phyloP scores from a whole-genome alignment of 495 filamentous ascomycete genomes.

The Cercophora scortea region DNA sequence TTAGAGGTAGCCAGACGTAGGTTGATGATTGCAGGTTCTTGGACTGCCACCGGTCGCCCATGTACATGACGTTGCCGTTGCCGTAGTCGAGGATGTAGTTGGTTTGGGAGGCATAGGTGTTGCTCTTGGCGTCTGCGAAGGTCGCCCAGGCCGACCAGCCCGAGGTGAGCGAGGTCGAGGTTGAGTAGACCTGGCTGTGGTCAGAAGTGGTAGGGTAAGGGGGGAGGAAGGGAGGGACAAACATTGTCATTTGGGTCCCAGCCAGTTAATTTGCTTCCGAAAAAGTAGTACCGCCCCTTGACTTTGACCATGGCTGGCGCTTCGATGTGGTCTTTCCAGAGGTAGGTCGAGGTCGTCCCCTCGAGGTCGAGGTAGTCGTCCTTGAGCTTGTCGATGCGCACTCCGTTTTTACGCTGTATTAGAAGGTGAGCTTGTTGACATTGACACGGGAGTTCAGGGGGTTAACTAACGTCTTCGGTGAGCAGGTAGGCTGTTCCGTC shows the following conservation, averaged over 20 bases:
- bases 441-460: conserved; percentile 7
- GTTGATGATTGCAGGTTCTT: conserved; percentile 51
- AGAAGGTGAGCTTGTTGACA: neutral
- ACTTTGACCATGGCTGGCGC: conserved; percentile 36
- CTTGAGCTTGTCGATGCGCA: conserved; percentile 43
- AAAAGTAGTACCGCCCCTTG: conserved; percentile 30
- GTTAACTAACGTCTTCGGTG: conserved; percentile 49
- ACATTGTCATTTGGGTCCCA: conserved; percentile 57
- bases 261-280: conserved; percentile 31
- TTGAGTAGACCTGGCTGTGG: conserved; percentile 18
- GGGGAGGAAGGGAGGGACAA: too few species aligned
- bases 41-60: conserved; percentile 59
- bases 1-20: conserved; percentile 61
- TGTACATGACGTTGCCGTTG: conserved; percentile 44
- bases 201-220: too few species aligned
- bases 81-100: conserved; percentile 41
- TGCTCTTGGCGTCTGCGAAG: conserved; percentile 46
- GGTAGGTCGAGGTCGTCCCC: conserved; percentile 6
- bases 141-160: conserved; percentile 52
- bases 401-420: conserved; percentile 38
- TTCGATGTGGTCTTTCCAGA: conserved; percentile 28
- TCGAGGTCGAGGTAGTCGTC: conserved; percentile 38
- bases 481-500: conserved; percentile 56
- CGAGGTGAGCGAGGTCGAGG: conserved; percentile 28
- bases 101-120: conserved; percentile 13